Conservation (phyloP, 768 basidiomycete species). For the Chlorophyllum brunneum region DNA sequence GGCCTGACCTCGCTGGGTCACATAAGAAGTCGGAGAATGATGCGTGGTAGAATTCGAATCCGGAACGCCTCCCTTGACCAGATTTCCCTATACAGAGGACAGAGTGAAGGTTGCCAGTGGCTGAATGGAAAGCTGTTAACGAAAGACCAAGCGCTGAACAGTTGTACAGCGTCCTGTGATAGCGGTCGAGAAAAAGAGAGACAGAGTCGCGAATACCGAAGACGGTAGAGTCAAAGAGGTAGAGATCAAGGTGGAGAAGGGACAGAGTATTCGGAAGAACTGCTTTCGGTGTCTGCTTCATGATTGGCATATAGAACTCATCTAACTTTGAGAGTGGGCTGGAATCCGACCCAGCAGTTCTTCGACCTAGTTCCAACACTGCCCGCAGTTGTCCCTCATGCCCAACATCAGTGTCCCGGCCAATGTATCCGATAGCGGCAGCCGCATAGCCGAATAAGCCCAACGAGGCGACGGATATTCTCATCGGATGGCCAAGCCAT, state of each 20-base stretch:
- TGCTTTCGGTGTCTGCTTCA: no score
- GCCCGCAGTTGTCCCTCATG: no score
- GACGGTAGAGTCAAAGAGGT: no score
- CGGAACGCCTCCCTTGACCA: not conserved
- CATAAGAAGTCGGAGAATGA: not conserved
- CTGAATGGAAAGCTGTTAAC: not conserved
- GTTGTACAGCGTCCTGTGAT: no score
- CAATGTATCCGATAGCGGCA: slow-evolving; percentile 22
- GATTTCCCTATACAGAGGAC: not conserved
- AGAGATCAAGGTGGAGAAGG: not conserved
- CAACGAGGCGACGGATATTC: slow-evolving; percentile 15
- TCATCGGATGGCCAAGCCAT: slow-evolving; percentile 19
- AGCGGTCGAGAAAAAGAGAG: no score
- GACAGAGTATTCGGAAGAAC: not conserved
- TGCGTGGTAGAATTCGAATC: not conserved
- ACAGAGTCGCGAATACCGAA: no score
- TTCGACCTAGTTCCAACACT: no score
- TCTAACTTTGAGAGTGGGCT: not conserved
- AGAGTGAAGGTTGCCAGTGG: not conserved
- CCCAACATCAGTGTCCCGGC: no score
- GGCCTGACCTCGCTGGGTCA: no score
- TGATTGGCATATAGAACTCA: not conserved
- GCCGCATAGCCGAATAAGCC: no score
- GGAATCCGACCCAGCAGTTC: not conserved
- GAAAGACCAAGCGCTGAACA: not conserved